A percentile compares a stretch with the other conserved stretches of the same genome.
Conservation (phyloP, 2,329 filamentous ascomycete species). For the Paramyrothecium sp. region DNA sequence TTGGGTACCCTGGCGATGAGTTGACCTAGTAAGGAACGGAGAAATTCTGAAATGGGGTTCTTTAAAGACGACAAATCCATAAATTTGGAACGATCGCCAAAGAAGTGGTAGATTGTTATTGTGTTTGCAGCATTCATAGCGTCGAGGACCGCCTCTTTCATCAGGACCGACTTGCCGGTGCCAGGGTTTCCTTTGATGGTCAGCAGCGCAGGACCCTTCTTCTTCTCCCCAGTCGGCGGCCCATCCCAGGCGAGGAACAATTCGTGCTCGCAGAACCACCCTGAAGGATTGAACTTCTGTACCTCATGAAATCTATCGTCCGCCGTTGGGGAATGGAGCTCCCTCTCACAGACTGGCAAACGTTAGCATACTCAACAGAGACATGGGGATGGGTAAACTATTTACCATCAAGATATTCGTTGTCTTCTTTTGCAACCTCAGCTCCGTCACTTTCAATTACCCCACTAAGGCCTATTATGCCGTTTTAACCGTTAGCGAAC, state of each 20-base stretch:
- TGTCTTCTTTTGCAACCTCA: no score
- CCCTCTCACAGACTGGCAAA: no score
- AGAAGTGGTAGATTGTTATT: not conserved
- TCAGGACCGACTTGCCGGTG: not conserved
- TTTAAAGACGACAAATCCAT: not conserved
- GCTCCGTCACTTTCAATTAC: no score
- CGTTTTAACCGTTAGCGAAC: no score
- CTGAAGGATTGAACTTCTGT: not conserved
- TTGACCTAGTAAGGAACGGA: not conserved
- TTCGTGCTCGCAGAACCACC: not conserved
- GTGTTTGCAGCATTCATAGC: not conserved
- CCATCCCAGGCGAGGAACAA: not conserved
- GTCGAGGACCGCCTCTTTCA: not conserved
- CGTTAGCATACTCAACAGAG: no score
- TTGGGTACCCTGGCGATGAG: not conserved
- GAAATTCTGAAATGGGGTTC: not conserved
- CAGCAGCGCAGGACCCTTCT: not conserved
- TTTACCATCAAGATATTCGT: no score
- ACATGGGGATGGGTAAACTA: no score
- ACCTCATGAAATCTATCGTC: no score
- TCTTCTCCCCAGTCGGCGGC: not conserved
- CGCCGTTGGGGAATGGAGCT: no score
- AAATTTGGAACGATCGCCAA: not conserved
- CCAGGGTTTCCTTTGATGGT: not conserved
- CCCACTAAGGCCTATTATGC: no score